Evolutionary conservation across 768 basidiomycete genomes (phyloP).

Genomic region (Naganishia onofrii): DNA sequence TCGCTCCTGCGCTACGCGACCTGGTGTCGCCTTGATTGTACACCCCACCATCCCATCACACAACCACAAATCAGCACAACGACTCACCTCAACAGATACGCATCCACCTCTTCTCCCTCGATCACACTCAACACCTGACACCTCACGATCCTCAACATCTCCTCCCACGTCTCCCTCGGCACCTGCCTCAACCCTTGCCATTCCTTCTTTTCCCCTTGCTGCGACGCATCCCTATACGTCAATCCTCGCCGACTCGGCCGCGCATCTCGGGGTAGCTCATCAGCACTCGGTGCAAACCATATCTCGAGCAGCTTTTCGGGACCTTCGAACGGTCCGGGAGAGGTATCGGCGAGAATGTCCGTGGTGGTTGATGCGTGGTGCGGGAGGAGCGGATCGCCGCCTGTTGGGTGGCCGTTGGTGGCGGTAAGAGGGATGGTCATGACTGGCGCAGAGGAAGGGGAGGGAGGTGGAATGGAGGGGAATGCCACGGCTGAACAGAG

Average conservation of each 20-base stretch:
- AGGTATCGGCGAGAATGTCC: slow-evolving; percentile 27
- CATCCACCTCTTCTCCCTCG: slow-evolving; percentile 84
- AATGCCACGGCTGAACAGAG: neutral
- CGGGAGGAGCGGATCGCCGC: slow-evolving; percentile 3
- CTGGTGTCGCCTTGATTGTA: neutral
- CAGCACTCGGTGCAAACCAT: slow-evolving; percentile 85
- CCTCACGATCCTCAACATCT: slow-evolving; percentile 93
- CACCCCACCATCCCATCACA: no score
- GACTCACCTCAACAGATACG: slow-evolving; percentile 87
- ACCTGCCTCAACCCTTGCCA: slow-evolving; percentile 74
- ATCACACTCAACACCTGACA: slow-evolving; percentile 92
- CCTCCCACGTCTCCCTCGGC: slow-evolving; percentile 78
- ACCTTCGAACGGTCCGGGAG: slow-evolving; percentile 66
- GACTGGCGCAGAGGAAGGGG: neutral
- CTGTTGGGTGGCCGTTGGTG: slow-evolving; percentile 3
- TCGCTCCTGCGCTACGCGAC: no score
- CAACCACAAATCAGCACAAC: no score
- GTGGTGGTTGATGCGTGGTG: slow-evolving; percentile 24
- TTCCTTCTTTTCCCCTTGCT: slow-evolving; percentile 44
- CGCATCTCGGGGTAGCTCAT: slow-evolving; percentile 56
- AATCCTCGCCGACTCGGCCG: slow-evolving; percentile 10
- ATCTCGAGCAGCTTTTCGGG: slow-evolving; percentile 94
- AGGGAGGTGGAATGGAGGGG: neutral
- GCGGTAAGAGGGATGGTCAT: slow-evolving; percentile 23
- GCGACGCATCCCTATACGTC: slow-evolving; percentile 9